Conservation (phyloP, 495 filamentous ascomycete species). For the Jackrogersella multiformis region DNA sequence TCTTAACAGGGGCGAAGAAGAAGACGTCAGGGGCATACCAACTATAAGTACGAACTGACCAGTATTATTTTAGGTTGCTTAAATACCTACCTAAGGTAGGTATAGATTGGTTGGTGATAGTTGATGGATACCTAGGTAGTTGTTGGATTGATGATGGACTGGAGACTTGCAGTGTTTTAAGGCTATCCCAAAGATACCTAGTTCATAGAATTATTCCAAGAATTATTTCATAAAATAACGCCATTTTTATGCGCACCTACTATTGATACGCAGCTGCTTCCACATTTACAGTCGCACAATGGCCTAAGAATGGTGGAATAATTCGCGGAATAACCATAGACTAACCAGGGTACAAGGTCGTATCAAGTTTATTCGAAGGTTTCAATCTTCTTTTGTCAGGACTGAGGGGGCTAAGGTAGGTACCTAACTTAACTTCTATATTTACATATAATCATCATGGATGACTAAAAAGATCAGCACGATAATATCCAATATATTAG, state of each 20-base stretch:
- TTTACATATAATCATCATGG: neutral
- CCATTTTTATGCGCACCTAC: too few relatives aligned
- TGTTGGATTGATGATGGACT: neutral
- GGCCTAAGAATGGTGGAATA: too few relatives aligned
- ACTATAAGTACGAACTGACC: too few relatives aligned
- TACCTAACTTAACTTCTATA: neutral
- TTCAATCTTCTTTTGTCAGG: neutral
- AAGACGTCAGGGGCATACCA: neutral
- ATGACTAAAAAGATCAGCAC: too few relatives aligned
- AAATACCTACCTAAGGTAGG: too few relatives aligned
- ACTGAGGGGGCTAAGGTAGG: neutral
- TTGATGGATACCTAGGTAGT: neutral
- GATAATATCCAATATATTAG: conserved; percentile 2
- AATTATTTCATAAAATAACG: too few relatives aligned
- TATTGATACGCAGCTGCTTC: conserved; percentile 17
- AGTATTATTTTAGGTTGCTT: neutral
- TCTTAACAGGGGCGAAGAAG: neutral
- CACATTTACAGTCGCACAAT: conserved; percentile 12
- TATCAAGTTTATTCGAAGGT: neutral
- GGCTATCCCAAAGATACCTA: too few relatives aligned
- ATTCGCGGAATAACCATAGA: conserved; percentile 16
- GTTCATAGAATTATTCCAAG: too few relatives aligned
- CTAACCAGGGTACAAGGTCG: neutral
- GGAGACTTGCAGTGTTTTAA: too few relatives aligned
- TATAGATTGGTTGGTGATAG: neutral